These are phyloP conservation scores for Teratosphaeria zuluensis DNA, from an alignment of 2,329 filamentous ascomycete genomes.

Conservation along the genomic window DNA sequence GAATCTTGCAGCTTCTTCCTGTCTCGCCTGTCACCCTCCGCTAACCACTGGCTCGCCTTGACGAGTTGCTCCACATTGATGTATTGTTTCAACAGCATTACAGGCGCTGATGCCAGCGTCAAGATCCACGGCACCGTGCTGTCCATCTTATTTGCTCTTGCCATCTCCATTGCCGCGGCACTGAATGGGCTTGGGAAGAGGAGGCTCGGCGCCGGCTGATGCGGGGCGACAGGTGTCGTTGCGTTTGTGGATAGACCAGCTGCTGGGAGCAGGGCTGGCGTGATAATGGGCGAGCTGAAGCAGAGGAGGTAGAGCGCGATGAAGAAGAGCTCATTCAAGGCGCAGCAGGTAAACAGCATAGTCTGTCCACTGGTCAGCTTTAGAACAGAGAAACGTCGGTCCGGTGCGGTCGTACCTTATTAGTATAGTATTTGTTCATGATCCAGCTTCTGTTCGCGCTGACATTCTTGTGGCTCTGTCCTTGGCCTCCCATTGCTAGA, in stretches of 20 bases:
- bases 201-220: constrained; percentile 48
- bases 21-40: constrained; percentile 63
- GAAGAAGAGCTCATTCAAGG: constrained; percentile 92
- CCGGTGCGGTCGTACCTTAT: constrained; percentile 58
- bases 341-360: constrained; percentile 84
- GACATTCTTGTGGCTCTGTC: constrained; percentile 84
- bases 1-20: constrained; percentile 13
- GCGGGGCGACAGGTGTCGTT: constrained; percentile 33
- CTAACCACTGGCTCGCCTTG: constrained; percentile 85
- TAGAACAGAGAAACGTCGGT: background rate
- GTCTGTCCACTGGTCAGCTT: constrained; percentile 43
- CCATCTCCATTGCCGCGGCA: constrained; percentile 83
- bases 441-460: constrained; percentile 81
- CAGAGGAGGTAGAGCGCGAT: constrained; percentile 96
- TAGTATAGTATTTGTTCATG: constrained; percentile 92
- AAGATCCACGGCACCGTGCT: constrained; percentile 63
- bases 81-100: constrained; percentile 86
- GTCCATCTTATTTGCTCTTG: constrained; percentile 73
- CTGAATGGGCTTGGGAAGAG: constrained; percentile 86
- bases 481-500: constrained; percentile 71
- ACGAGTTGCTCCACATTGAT: constrained; percentile 92
- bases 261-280: constrained; percentile 62
- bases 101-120: constrained; percentile 66
- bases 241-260: constrained; percentile 4
- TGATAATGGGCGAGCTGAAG: constrained; percentile 84